Percentiles rank a stretch among this genome's conserved stretches.
These are phyloP conservation scores for Starmerella potacharoeniae DNA, from an alignment of 805 yeast species.

Conservation along the genomic window DNA sequence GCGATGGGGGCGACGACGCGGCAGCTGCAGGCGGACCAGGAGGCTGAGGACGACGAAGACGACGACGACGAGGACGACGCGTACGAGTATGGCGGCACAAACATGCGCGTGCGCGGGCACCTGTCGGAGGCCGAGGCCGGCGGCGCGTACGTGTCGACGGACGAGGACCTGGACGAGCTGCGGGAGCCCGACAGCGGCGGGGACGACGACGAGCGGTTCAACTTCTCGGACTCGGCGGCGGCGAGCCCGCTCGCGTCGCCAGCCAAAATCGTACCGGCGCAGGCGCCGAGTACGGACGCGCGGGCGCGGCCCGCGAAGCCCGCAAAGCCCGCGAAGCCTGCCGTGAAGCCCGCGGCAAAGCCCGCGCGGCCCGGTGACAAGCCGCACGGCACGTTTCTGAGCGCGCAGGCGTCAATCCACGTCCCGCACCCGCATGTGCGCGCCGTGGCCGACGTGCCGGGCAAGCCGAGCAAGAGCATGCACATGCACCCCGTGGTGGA, in stretches of 20 bases:
- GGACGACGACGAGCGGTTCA: neutral
- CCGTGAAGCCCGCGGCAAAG: neutral
- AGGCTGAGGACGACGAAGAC: conserved; percentile 6
- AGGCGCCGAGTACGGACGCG: neutral
- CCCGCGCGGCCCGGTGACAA: neutral
- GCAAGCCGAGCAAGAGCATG: no score
- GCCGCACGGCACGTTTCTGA: no score
- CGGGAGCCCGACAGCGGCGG: neutral
- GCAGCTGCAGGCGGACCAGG: neutral
- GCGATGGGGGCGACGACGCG: conserved; percentile 2
- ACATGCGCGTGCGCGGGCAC: neutral
- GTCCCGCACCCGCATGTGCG: no score
- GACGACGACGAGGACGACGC: conserved; percentile 2
- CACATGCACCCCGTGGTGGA: neutral
- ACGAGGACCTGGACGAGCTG: neutral
- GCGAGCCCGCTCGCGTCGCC: conserved; percentile 4
- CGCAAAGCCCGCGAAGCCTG: neutral
- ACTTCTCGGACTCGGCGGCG: conserved; percentile 1
- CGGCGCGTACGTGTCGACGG: neutral
- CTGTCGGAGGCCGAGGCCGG: neutral
- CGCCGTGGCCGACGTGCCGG: no score
- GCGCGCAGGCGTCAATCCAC: no score
- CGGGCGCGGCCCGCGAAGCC: neutral
- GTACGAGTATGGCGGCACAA: neutral
- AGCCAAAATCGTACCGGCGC: conserved; percentile 2